phyloP scores from a whole-genome alignment of 345 rosid genomes.

The Linum usitatissimum region DNA sequence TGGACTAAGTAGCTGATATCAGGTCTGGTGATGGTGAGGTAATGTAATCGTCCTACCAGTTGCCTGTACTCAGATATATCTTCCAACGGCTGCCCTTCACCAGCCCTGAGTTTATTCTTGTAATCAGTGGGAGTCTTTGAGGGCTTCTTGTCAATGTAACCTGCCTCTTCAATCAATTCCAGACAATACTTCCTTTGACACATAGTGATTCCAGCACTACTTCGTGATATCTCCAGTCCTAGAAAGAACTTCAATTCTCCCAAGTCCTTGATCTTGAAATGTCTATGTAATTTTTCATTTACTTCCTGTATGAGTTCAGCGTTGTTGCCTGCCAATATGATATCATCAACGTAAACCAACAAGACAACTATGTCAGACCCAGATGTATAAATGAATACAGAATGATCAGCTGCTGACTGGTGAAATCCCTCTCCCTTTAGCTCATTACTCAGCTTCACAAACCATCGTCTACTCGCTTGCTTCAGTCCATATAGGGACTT shows the following conservation, averaged over 20 bases:
- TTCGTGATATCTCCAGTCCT: neutral
- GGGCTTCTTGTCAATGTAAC: neutral
- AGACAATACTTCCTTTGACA: conserved; percentile 4
- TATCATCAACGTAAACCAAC: conserved; percentile 1
- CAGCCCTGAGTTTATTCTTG: neutral
- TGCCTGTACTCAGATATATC: neutral
- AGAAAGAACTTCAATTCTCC: neutral
- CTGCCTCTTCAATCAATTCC: neutral
- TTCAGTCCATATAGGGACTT: conserved; percentile 1
- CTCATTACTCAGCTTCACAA: neutral
- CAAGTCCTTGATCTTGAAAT: neutral
- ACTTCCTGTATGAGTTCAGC: neutral
- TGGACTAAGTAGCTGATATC: neutral
- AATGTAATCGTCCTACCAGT: neutral
- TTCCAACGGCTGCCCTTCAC: neutral
- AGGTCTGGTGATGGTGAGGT: neutral
- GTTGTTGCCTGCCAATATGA: neutral
- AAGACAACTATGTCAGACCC: neutral
- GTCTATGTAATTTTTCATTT: neutral
- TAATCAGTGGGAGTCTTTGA: neutral
- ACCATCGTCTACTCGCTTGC: neutral
- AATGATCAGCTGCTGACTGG: neutral
- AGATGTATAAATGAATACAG: neutral
- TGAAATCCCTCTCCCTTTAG: neutral
- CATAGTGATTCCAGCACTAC: neutral